Evolutionary conservation across 1,284 basidiomycete species (phyloP).

Genomic region (Tylopilus sp.): DNA sequence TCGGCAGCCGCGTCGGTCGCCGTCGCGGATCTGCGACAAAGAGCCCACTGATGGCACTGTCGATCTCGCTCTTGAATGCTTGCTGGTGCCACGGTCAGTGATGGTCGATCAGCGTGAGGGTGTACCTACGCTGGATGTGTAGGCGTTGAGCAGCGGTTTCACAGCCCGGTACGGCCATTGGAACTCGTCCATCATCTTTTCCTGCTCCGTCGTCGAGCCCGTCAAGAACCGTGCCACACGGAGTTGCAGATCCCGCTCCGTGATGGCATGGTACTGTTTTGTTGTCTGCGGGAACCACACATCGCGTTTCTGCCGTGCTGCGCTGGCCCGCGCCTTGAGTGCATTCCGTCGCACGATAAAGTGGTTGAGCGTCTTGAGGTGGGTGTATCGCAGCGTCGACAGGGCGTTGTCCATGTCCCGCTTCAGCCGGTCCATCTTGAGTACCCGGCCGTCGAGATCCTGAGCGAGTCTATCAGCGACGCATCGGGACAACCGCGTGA

Average conservation of each 20-base stretch:
- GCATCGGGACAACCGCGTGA: neutral
- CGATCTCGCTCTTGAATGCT: slow-evolving; percentile 24
- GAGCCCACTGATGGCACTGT: slow-evolving; percentile 14
- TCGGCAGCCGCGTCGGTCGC: neutral
- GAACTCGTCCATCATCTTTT: slow-evolving; percentile 50
- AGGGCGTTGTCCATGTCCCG: slow-evolving; percentile 39
- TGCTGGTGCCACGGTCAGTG: slow-evolving; percentile 9
- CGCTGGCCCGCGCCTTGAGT: slow-evolving; percentile 35
- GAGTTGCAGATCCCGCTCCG: slow-evolving; percentile 47
- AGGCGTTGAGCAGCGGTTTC: slow-evolving; percentile 41
- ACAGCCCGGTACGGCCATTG: slow-evolving; percentile 54
- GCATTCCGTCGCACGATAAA: slow-evolving; percentile 34
- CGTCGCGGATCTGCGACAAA: slow-evolving; percentile 25
- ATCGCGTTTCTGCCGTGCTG: slow-evolving; percentile 39
- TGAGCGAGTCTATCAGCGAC: slow-evolving; percentile 5
- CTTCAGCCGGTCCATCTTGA: slow-evolving; percentile 22
- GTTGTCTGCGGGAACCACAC: slow-evolving; percentile 50
- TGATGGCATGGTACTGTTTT: slow-evolving; percentile 45
- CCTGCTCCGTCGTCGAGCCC: slow-evolving; percentile 39
- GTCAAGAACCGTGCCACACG: slow-evolving; percentile 54
- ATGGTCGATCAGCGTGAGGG: neutral
- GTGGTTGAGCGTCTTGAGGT: slow-evolving; percentile 39
- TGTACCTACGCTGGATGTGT: slow-evolving; percentile 42
- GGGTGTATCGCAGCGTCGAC: slow-evolving; percentile 43
- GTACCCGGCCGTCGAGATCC: slow-evolving; percentile 31